phyloP scores from a whole-genome alignment of 352 stramenopile genomes.

The Globisporangium parvum region DNA sequence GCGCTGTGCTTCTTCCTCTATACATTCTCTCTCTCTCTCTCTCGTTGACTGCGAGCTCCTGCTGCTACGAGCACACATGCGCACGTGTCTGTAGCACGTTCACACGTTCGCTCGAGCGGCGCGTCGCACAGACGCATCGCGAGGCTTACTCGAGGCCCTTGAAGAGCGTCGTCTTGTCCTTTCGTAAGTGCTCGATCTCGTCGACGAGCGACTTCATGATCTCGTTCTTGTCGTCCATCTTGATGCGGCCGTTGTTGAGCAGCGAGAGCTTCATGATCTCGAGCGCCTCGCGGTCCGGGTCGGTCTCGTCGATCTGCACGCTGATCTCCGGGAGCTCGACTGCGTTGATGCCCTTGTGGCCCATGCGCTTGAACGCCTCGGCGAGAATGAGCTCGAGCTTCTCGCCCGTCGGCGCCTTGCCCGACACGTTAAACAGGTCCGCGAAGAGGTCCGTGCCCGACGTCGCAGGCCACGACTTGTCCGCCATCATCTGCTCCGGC shows the following conservation, averaged over 20 bases:
- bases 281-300: conserved; percentile 75
- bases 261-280: conserved; percentile 88
- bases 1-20: too few species aligned
- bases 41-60: too few species aligned
- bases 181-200: conserved; percentile 74
- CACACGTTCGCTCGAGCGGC: too few species aligned
- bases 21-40: too few species aligned
- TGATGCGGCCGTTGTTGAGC: conserved; percentile 84
- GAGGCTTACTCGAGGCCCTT: conserved; percentile 48
- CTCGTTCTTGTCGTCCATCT: conserved; percentile 88
- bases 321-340: conserved; percentile 70
- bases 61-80: too few species aligned
- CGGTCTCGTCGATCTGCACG: conserved; percentile 51
- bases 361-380: conserved; percentile 70
- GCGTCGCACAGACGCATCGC: too few species aligned
- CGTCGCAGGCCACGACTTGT: conserved; percentile 84
- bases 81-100: too few species aligned
- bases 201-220: conserved; percentile 77
- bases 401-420: conserved; percentile 39
- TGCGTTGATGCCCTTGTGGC: conserved; percentile 67
- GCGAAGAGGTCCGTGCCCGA: conserved; percentile 72
- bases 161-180: conserved; percentile 83
- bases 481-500: conserved; percentile 77
- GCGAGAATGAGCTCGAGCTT: conserved; percentile 64
- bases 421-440: conserved; percentile 78